phyloP scores from a whole-genome alignment of 345 rosid genomes.

The Aurinia saxatilis region DNA sequence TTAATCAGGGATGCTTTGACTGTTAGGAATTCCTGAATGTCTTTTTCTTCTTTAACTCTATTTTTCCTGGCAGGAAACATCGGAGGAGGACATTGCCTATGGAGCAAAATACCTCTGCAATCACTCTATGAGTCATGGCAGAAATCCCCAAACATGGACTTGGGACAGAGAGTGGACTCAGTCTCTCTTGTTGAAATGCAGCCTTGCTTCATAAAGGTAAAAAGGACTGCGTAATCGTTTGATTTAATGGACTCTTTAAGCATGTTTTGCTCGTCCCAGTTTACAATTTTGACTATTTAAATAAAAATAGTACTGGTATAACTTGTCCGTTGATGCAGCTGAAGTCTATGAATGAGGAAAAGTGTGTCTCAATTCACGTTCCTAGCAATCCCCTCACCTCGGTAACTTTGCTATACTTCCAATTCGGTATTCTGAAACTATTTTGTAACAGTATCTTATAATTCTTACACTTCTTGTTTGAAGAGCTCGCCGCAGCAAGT shows the following conservation, averaged over 20 bases:
- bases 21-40: neutral
- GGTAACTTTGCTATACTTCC: constrained; percentile 40
- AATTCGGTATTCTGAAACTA: neutral
- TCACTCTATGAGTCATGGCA: constrained; percentile 65
- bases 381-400: constrained; percentile 48
- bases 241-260: neutral
- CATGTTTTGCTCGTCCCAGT: neutral
- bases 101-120: constrained; percentile 77
- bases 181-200: constrained; percentile 61
- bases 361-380: constrained; percentile 61
- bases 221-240: neutral
- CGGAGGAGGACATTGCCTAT: constrained; percentile 76
- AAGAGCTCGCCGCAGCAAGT: constrained; percentile 62
- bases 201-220: constrained; percentile 81
- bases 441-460: constrained; percentile 4
- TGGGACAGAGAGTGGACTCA: constrained; percentile 80
- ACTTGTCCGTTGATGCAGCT: constrained; percentile 46
- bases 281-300: neutral
- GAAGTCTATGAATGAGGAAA: constrained; percentile 52
- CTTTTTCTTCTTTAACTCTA: constrained; percentile 2
- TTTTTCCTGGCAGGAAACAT: constrained; percentile 51
- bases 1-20: constrained; percentile 8
- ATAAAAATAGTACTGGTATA: neutral
- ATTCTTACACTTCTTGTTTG: constrained; percentile 12
- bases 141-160: constrained; percentile 66